Percentiles rank a stretch among this genome's conserved stretches.
phyloP scores from a whole-genome alignment of 129 eudicot species.

The Ambrosia artemisiifolia region DNA sequence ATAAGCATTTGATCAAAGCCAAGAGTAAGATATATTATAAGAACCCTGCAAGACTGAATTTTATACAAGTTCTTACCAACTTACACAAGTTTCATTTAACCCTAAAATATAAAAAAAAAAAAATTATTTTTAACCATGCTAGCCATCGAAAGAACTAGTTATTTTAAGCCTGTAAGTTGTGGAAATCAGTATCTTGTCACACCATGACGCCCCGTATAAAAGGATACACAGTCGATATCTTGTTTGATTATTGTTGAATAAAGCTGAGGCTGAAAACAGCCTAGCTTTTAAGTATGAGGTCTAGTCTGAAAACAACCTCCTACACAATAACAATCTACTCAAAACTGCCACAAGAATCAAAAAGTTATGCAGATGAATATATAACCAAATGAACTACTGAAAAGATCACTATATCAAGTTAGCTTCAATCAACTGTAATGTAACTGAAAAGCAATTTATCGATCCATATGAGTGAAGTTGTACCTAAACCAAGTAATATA shows the following conservation, averaged over 20 bases:
- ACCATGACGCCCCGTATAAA: too few species aligned
- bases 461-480: constrained; percentile 10
- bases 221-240: neutral
- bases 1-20: too few species aligned
- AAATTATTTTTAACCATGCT: too few species aligned
- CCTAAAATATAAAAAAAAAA: too few species aligned
- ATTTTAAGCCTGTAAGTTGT: too few species aligned
- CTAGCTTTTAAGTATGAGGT: neutral
- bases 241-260: neutral
- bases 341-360: neutral
- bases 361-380: neutral
- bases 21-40: too few species aligned
- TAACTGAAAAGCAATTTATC: neutral
- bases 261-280: too few species aligned
- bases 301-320: neutral
- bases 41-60: too few species aligned
- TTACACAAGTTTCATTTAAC: too few species aligned
- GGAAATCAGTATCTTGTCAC: too few species aligned
- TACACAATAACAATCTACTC: neutral
- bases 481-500: constrained; percentile 22
- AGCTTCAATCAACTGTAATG: constrained; percentile 20
- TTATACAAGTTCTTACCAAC: too few species aligned
- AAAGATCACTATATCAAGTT: neutral
- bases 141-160: too few species aligned
- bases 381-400: neutral